Evolutionary conservation across 768 basidiomycete species (phyloP), one percentile per base, ranked within the genome.

Genomic region (Udeniomyces megalosporus): DNA sequence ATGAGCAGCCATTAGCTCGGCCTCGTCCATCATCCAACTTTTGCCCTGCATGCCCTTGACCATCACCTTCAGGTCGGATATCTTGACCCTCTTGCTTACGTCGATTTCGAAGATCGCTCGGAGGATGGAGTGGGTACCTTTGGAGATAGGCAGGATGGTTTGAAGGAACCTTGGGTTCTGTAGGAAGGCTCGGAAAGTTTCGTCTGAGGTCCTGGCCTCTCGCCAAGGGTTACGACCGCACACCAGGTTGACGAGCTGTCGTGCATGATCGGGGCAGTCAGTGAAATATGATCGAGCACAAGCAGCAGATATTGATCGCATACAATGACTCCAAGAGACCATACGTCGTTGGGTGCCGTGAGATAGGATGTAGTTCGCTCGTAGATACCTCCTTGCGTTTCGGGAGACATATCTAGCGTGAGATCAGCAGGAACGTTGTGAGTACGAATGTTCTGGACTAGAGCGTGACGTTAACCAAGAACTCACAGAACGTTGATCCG

Each of bases 311-410:
- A 8, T 8, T 42, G 38, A 8, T 17, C 10, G 38, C 38, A 8
- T 42, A 42, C 38, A 76, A 77, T 67, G 73, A 96, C 89, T 35
- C 91, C 93, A 47, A 97, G 77, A 8, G 91, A 90, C 93, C 93
- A 99, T 66, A 96, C 80, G 73, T 99, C 93, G 74, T 95, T 96
- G 71, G 81, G 81, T 67, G 82, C 79, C 8, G 70, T 89, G 8
- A 85, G 85, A 75, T 99, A 77, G 4, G 80, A 67, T 76, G 66
- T 68, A 24, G 73, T 67, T 24, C 72, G 69, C 47, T 75, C 72
- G 66, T 72, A 76, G 22, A 76, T 63, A 11, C 84, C 85, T 15
- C 86, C 83, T 68, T 75, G 76, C 66, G 77, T 77, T 66, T 78
- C 77, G 74, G 92, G 92, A 70, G 88, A 91, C 85, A 96, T 91